Base-by-base conservation (phyloP, 2,329 filamentous ascomycete genomes). In the Beauveria sp. region DNA sequence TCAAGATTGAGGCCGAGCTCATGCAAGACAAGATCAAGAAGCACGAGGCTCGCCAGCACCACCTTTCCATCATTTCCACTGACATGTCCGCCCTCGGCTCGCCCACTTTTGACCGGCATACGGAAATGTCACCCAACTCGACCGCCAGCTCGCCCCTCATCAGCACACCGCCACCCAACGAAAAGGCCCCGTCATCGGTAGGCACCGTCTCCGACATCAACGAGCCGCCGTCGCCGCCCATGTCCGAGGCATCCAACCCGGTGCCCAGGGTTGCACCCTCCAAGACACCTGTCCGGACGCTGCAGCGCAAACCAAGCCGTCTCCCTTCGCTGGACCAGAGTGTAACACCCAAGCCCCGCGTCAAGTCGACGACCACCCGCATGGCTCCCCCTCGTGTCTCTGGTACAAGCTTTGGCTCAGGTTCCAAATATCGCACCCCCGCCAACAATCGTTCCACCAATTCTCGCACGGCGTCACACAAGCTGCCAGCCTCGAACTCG, bases 1-100 rank as follows among this genome's bases (percentile, higher is more conserved):
- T 97, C 67, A 96, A 91, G 79, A 91, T 99, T 65, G 95, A 99
- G 76, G 88, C 89, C 64, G 95, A 98, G 71, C 95, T 99, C 69
- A 84, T 93, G 69, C 89, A 95, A 70, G 91, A 96, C 80, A 98
- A 97, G 81, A 80, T 98, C 71, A 90, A 90, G 71, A 89, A 93
- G 74, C 79, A 84, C 50, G 82, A 84, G 66, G 69, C 72, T 28
- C 81, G 84, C 54, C 54, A 57, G 28, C 54, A 57, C 43, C 83
- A 87, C 67, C 73, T 87, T 24, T 84, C 83, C 45, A 73, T 78
- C 64, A 80, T 87, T 57, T 83, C 83, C 14, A 87, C 85, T 64
- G 83, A 87, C 68, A 74, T 86, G n/a, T 86, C 83, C 22, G 75
- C 83, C 16, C 80, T 82, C 62, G 88, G 84, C 64, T 91, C 89